These are phyloP conservation scores for Senna siamea DNA, from an alignment of 306 rosid species.

Conservation along the genomic window DNA sequence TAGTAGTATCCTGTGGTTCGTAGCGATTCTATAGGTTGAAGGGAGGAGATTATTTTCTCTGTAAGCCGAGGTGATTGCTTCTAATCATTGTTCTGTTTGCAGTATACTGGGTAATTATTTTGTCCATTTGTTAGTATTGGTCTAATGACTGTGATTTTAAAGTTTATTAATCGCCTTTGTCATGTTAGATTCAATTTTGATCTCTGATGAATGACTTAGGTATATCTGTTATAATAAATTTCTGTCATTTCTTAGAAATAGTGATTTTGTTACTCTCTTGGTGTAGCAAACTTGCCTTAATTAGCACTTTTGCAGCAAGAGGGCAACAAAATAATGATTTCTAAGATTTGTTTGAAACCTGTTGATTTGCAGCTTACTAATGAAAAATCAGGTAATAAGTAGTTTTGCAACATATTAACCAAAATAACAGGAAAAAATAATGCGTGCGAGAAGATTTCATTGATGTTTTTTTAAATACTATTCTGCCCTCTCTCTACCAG, in stretches of 20 bases:
- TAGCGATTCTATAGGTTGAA: neutral
- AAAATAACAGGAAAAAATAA: neutral
- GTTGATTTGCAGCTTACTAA: constrained; percentile 1
- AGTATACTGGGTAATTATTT: constrained; percentile 36
- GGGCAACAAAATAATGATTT: neutral
- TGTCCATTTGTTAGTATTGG: neutral
- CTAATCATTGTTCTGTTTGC: constrained; percentile 7
- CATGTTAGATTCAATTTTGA: constrained; percentile 14
- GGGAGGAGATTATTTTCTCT: constrained; percentile 19
- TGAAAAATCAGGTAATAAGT: constrained; percentile 8
- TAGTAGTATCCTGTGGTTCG: constrained; percentile 14
- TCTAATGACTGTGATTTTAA: constrained; percentile 12
- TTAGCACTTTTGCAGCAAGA: neutral
- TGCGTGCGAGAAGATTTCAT: neutral
- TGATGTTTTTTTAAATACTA: neutral
- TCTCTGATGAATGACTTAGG: neutral
- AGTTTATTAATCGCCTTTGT: neutral
- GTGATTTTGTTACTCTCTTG: constrained; percentile 2
- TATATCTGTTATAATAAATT: constrained; percentile 12
- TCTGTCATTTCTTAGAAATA: neutral
- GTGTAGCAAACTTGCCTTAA: neutral
- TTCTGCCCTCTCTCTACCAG: constrained; percentile 7
- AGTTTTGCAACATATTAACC: no score
- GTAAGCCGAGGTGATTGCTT: constrained; percentile 37
- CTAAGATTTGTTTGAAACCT: constrained; percentile 1